These are phyloP conservation scores for Cytospora schulzeri DNA, from an alignment of 2,329 filamentous ascomycete species.

Conservation along the genomic window DNA sequence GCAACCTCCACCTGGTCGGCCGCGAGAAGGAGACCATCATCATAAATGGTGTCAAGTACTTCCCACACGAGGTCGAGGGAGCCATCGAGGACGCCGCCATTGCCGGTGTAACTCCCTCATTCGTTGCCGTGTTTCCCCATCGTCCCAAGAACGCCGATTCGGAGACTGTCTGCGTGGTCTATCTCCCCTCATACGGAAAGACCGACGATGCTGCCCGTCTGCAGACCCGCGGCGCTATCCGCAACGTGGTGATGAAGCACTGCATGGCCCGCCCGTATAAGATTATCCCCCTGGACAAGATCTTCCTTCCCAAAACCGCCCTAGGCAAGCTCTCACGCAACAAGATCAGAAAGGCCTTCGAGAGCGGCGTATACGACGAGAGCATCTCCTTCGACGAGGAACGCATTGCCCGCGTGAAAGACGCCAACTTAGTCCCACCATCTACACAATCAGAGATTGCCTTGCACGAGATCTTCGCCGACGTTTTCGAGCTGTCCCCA, in stretches of 20 bases:
- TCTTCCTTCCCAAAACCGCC: slow-evolving; percentile 38
- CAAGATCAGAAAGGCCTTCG: slow-evolving; percentile 41
- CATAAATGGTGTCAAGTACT: slow-evolving; percentile 50
- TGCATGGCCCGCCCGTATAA: no score
- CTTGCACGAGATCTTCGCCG: no score
- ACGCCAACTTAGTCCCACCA: no score
- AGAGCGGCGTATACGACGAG: slow-evolving; percentile 34
- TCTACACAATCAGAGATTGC: no score
- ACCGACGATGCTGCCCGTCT: slow-evolving; percentile 32
- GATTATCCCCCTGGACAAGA: background rate
- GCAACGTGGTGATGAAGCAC: no score
- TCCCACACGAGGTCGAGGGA: slow-evolving; percentile 41
- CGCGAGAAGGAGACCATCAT: slow-evolving; percentile 47
- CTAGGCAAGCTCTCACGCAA: slow-evolving; percentile 45
- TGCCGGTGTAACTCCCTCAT: slow-evolving; percentile 31
- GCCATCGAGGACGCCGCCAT: slow-evolving; percentile 40
- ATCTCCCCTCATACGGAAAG: slow-evolving; percentile 36
- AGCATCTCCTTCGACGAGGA: no score
- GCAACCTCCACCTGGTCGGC: slow-evolving; percentile 41
- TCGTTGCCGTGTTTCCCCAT: slow-evolving; percentile 22
- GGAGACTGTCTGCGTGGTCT: slow-evolving; percentile 45
- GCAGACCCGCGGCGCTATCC: slow-evolving; percentile 26
- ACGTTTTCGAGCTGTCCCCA: no score
- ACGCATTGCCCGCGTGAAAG: no score
- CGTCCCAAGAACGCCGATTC: slow-evolving; percentile 32